Evolutionary conservation across 495 filamentous ascomycete species (phyloP).

Genomic region (Achaetomiella virescens): DNA sequence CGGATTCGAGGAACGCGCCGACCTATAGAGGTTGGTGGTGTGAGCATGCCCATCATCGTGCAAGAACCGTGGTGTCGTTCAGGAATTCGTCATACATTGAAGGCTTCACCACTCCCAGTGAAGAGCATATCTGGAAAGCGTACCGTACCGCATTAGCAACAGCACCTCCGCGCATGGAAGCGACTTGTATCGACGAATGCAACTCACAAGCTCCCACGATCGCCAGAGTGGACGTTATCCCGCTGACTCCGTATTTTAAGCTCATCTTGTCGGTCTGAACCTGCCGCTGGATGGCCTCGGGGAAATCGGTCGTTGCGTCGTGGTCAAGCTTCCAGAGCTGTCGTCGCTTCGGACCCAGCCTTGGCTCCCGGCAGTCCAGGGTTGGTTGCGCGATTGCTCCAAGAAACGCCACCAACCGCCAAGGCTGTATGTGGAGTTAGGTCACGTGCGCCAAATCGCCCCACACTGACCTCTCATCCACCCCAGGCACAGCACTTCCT

Average conservation of each 20-base stretch:
- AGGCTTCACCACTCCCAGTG: conserved; percentile 88
- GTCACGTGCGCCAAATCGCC: conserved; percentile 9
- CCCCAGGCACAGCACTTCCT: neutral
- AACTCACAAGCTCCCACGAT: conserved; percentile 82
- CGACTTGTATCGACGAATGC: neutral
- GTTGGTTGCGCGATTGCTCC: neutral
- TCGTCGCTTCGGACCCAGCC: neutral
- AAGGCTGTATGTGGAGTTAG: neutral
- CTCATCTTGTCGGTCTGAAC: conserved; percentile 40
- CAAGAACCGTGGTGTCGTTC: conserved; percentile 2
- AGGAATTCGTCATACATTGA: conserved; percentile 68
- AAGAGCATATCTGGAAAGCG: conserved; percentile 85
- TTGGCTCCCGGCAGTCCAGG: neutral
- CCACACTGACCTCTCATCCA: neutral
- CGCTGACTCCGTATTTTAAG: conserved; percentile 61
- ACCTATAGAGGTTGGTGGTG: conserved; percentile 76
- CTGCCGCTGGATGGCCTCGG: neutral
- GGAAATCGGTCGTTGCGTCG: neutral
- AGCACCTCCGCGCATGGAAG: neutral
- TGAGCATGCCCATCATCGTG: conserved; percentile 21
- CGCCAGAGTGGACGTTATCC: conserved; percentile 62
- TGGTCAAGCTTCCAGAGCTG: neutral
- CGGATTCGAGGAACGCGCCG: conserved; percentile 86
- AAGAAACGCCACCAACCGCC: conserved; percentile 13
- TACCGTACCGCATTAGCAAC: conserved; percentile 36